phyloP scores from a whole-genome alignment of 805 yeast genomes.

The Lipomyces sp. region DNA sequence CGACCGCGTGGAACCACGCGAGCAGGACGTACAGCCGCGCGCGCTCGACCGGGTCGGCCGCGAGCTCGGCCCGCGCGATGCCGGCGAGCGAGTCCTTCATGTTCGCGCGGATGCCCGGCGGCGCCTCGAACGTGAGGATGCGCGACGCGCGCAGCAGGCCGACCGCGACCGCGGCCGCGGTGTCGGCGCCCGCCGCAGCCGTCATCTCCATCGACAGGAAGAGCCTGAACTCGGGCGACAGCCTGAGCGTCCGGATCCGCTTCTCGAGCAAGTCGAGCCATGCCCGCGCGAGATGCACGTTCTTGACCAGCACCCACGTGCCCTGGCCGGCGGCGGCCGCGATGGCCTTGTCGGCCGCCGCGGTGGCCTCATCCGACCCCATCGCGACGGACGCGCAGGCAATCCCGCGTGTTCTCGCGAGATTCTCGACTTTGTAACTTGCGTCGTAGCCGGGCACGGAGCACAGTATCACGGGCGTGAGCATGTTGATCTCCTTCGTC shows the following conservation, averaged over 20 bases:
- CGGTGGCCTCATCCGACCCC: conserved; percentile 69
- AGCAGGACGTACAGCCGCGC: conserved; percentile 51
- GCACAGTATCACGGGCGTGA: conserved; percentile 50
- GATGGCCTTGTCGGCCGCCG: conserved; percentile 55
- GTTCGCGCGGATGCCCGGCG: conserved; percentile 55
- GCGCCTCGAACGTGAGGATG: conserved; percentile 58
- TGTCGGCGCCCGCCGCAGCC: conserved; percentile 30
- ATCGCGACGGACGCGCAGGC: conserved; percentile 52
- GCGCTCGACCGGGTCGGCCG: conserved; percentile 43
- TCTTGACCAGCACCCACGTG: conserved; percentile 74
- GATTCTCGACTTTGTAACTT: conserved; percentile 48
- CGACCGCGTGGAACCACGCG: conserved; percentile 67
- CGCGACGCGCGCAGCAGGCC: conserved; percentile 54
- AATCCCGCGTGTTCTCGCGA: conserved; percentile 40
- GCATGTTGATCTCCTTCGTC: conserved; percentile 15
- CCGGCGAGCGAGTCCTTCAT: conserved; percentile 43
- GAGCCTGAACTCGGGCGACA: conserved; percentile 47
- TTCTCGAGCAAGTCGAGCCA: conserved; percentile 61
- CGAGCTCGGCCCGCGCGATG: conserved; percentile 21
- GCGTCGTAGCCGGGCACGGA: conserved; percentile 68
- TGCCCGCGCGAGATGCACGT: conserved; percentile 64
- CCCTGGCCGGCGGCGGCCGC: conserved; percentile 48
- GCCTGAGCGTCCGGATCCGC: conserved; percentile 39
- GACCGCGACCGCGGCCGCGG: conserved; percentile 44
- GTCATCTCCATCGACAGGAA: conserved; percentile 62